Evolutionary conservation across 2,329 filamentous ascomycete species (phyloP).

Genomic region (Neonectria ditissima): DNA sequence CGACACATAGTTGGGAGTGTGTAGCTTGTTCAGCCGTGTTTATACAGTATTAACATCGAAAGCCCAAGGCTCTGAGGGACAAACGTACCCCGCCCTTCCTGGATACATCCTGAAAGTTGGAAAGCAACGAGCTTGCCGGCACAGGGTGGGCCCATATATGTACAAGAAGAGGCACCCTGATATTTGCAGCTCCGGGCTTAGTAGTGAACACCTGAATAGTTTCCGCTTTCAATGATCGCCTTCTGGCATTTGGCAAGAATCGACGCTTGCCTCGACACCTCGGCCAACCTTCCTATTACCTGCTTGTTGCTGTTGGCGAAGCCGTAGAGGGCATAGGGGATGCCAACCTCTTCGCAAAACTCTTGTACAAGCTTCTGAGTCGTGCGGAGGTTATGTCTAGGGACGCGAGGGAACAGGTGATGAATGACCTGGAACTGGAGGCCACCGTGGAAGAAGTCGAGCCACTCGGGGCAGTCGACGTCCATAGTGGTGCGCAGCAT

Average conservation of each 20-base stretch:
- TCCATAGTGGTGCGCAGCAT: conserved; percentile 97
- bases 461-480: conserved; percentile 86
- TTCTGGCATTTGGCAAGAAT: conserved; percentile 82
- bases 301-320: conserved; percentile 87
- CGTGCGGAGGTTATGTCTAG: conserved; percentile 83
- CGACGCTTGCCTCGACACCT: conserved; percentile 83
- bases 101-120: neutral
- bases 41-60: conserved; percentile 7
- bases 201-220: conserved; percentile 37
- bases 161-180: conserved; percentile 24
- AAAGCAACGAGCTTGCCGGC: neutral
- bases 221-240: conserved; percentile 52
- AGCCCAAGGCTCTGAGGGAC: conserved; percentile 1
- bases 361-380: conserved; percentile 81
- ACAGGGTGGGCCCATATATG: conserved; percentile 15
- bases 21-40: conserved; percentile 1
- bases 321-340: conserved; percentile 87
- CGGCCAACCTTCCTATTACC: conserved; percentile 80
- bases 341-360: conserved; percentile 84
- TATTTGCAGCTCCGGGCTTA: neutral
- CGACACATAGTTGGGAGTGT: neutral
- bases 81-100: conserved; percentile 1
- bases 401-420: conserved; percentile 85
- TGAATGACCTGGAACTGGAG: conserved; percentile 92
- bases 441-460: conserved; percentile 90